Base-by-base conservation (phyloP, 352 stramenopile genomes). In the Phytophthora foliorum region DNA sequence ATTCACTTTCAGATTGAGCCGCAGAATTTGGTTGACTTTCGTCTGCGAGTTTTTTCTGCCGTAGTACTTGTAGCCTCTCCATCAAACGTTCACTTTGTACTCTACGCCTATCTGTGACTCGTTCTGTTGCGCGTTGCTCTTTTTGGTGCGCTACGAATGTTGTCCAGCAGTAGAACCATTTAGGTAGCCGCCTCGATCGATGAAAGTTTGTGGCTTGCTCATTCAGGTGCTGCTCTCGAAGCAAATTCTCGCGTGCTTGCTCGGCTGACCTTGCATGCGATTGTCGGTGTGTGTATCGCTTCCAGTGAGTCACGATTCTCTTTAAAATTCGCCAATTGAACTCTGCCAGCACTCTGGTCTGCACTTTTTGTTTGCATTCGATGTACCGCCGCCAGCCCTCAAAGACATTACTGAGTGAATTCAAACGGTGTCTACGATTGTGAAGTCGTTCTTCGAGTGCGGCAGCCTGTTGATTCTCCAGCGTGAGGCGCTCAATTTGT, bases 161-260 rank as follows among this genome's bases (percentile, higher is more conserved):
- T 1, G n/a, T 46, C 85, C 85, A 93, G 5, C 42, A 68, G 44
- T 88, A 84, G 54, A 93, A 91, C 80, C 68, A 86, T 25, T 52
- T 55, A 0, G 82, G 72, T 19, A 93, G 50, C 19, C 63, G 66
- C 36, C 69, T 82, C 4, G 51, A 34, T 4, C 81, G 75, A 57
- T 72, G 59, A 54, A 90, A 86, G 11, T 53, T 29, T 9, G 75
- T 58, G 0, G 82, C 85, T 32, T 57, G 60, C 13, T 77, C 50
- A 17, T 57, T 64, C 31, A 61, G 38, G 51, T 73, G 56, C 22
- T 70, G 57, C 36, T 79, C 61, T 45, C 36, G 45, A 25, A 62
- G 51, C 41, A 75, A 45, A 38, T 55, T 52, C 36, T 65, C 27
- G 2, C 63, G 68, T 24, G 59, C 24, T 59, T 68, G 27, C 7